Base-by-base conservation (phyloP, 2,329 filamentous ascomycete genomes). In the Microdochium bolleyi region DNA sequence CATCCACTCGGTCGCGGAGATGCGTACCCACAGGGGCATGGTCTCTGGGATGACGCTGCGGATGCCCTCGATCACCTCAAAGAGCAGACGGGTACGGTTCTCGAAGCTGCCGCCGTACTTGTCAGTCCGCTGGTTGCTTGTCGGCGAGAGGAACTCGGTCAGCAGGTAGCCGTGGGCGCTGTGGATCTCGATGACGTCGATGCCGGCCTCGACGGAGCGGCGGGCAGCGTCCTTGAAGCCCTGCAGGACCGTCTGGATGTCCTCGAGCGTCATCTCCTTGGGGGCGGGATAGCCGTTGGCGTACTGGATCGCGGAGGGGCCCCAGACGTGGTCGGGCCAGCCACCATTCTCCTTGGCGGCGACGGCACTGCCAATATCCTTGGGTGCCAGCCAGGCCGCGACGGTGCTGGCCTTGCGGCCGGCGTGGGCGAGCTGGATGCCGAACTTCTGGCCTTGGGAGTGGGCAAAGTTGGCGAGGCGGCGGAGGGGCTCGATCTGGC, bases 361-460 rank as follows among this genome's bases (percentile, higher is more conserved):
- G 24, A 84, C 67, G 44, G 74, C 75, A 64, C 61, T 81, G 54
- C 65, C 67, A 9, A 55, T 64, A 54, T 14, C 61, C 73, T 57
- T 78, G 65, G 49, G 78, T 67, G 75, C 77, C 76, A 89, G 69
- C 86, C 87, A 92, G 0, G 82, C 80, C 0, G 83, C 75, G 21
- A 82, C 62, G 1, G 73, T 81, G 66, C 75, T 80, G 2, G 79
- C 83, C 68, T 88, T 88, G 53, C 85, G 75, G 2, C 91, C 91
- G 0, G 89, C 90, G 62, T 96, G 91, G 1, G 74, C 88, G 3
- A 95, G 76, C 72, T 96, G 91, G 56, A 95, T 85, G 51, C 81
- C 89, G 51, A 89, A 83, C 57, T 87, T 83, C 62, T 90, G 84
- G 64, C 78, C 79, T 69, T 95, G 91, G 24, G 80, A 83, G 72